Percentiles rank a stretch among this genome's conserved stretches.
These are phyloP conservation scores for Sophora flavescens DNA, from an alignment of 306 rosid species.

Conservation along the genomic window DNA sequence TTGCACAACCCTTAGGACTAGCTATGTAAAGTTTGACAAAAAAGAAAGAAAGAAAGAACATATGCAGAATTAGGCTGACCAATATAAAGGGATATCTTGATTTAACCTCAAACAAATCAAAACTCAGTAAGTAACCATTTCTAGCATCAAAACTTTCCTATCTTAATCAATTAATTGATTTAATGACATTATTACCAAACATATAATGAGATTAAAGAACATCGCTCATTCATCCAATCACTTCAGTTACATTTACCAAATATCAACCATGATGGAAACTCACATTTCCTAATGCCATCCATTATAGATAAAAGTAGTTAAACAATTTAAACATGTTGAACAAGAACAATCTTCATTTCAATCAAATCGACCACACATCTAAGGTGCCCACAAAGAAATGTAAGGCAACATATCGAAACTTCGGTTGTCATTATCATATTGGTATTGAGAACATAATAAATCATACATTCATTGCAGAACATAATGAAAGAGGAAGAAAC, in stretches of 20 bases:
- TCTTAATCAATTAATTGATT: too few relatives aligned
- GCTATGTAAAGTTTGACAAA: too few relatives aligned
- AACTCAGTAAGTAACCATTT: too few relatives aligned
- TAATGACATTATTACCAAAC: too few relatives aligned
- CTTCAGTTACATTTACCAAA: neutral
- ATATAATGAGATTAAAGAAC: neutral
- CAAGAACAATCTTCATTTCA: conserved; percentile 23
- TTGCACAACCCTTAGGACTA: too few relatives aligned
- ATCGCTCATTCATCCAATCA: neutral
- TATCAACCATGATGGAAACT: neutral
- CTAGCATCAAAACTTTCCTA: too few relatives aligned
- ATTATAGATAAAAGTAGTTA: neutral
- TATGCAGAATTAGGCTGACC: too few relatives aligned
- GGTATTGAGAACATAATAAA: conserved; percentile 34
- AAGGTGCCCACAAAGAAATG: neutral
- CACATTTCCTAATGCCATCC: neutral
- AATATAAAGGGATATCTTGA: too few relatives aligned
- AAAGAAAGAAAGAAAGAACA: too few relatives aligned
- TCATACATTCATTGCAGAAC: conserved; percentile 39
- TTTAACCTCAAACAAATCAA: too few relatives aligned
- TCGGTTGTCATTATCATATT: conserved; percentile 25
- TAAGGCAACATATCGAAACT: neutral
- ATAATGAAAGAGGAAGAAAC: conserved; percentile 20
- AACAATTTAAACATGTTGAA: neutral
- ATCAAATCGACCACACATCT: neutral